phyloP scores from a whole-genome alignment of 495 filamentous ascomycete species.

The Xylaria telfairii region DNA sequence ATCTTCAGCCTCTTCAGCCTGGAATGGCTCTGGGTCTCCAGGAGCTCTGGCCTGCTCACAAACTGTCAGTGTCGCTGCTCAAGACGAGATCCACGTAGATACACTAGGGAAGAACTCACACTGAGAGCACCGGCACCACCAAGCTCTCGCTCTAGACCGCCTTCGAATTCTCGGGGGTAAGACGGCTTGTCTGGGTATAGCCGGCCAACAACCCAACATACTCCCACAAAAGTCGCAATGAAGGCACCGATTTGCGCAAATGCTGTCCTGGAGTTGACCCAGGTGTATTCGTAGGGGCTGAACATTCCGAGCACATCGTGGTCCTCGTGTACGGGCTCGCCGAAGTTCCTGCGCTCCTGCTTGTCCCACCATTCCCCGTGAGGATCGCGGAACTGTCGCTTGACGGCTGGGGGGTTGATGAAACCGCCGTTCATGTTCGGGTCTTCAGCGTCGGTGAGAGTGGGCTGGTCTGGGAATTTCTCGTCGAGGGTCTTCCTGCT shows the following conservation, averaged over 20 bases:
- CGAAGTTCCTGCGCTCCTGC: slow-evolving; percentile 94
- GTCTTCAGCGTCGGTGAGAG: slow-evolving; percentile 71
- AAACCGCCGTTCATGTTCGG: slow-evolving; percentile 91
- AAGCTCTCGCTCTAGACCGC: slow-evolving; percentile 83
- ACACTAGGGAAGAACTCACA: slow-evolving; percentile 42
- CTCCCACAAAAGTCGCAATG: slow-evolving; percentile 68
- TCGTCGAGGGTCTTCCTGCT: slow-evolving; percentile 49
- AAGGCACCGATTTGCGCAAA: slow-evolving; percentile 77
- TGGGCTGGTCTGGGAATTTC: slow-evolving; percentile 54
- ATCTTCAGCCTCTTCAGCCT: slow-evolving; percentile 31
- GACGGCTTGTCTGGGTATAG: slow-evolving; percentile 86
- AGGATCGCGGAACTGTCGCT: slow-evolving; percentile 89
- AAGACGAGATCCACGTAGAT: not conserved
- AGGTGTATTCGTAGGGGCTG: slow-evolving; percentile 86
- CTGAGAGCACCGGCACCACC: slow-evolving; percentile 67
- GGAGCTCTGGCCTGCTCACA: slow-evolving; percentile 47
- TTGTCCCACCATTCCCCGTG: slow-evolving; percentile 97
- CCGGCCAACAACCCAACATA: slow-evolving; percentile 72
- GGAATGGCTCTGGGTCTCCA: slow-evolving; percentile 52
- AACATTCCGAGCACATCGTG: slow-evolving; percentile 94
- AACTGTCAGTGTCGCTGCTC: slow-evolving; percentile 10
- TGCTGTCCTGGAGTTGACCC: slow-evolving; percentile 75
- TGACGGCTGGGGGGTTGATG: slow-evolving; percentile 81
- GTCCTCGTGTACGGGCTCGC: slow-evolving; percentile 96
- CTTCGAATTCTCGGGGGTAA: slow-evolving; percentile 78